A percentile compares a stretch with the other conserved stretches of the same genome.
Conservation (phyloP, 2,329 filamentous ascomycete genomes). For the Ceratocystis cacaofunesta region DNA sequence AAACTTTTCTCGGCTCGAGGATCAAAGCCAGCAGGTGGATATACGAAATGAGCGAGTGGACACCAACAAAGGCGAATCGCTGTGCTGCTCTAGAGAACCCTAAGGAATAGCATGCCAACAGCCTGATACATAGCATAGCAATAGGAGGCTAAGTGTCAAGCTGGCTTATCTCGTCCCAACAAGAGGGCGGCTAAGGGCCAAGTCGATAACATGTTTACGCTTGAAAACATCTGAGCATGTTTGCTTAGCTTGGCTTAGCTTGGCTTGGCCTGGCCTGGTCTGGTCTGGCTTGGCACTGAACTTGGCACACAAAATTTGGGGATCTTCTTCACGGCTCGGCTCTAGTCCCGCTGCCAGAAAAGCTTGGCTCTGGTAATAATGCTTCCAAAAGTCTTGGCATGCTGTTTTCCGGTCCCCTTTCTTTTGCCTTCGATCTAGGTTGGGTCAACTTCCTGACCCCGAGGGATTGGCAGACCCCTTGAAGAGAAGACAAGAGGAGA, state of each 20-base stretch:
- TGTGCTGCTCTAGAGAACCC: too few relatives aligned
- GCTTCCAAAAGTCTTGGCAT: constrained; percentile 9
- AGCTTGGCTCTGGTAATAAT: not conserved
- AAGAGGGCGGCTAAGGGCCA: too few relatives aligned
- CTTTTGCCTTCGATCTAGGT: not conserved
- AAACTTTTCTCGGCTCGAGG: too few relatives aligned
- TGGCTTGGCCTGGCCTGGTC: not conserved
- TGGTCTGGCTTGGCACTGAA: not conserved
- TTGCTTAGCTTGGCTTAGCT: not conserved
- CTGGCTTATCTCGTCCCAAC: too few relatives aligned
- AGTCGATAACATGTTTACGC: too few relatives aligned
- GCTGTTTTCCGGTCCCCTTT: not conserved
- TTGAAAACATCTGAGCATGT: not conserved
- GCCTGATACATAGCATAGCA: too few relatives aligned
- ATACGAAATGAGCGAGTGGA: too few relatives aligned
- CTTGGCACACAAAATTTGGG: not conserved
- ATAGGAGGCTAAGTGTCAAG: too few relatives aligned
- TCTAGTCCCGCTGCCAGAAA: constrained; percentile 2
- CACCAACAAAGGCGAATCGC: too few relatives aligned
- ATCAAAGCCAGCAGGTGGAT: too few relatives aligned
- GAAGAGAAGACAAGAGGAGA: not conserved
- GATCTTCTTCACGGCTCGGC: not conserved
- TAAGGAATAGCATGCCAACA: too few relatives aligned
- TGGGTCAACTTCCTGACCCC: not conserved
- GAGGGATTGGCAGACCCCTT: not conserved